A percentile compares a stretch with the other conserved stretches of the same genome.
These are phyloP conservation scores for Hanseniaspora gamundiae DNA, from an alignment of 1,139 yeast genomes.

Conservation along the genomic window DNA sequence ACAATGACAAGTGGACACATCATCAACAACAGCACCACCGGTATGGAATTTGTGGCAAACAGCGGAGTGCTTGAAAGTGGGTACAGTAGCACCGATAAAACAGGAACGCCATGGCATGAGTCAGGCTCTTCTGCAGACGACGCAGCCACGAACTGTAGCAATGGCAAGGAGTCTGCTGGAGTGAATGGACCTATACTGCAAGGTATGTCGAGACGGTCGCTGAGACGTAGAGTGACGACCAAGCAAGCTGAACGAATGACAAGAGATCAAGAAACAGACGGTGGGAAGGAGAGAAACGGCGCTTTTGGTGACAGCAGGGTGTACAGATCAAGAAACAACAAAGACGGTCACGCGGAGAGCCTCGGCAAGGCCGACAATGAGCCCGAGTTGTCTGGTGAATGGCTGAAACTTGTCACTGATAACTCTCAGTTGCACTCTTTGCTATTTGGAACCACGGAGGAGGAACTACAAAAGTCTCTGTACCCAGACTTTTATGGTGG, in stretches of 20 bases:
- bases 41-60: not conserved
- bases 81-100: not conserved
- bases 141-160: conserved; percentile 20
- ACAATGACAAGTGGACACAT: too few species aligned
- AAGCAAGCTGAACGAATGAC: conserved; percentile 11
- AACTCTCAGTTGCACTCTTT: conserved; percentile 21
- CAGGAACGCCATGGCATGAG: conserved; percentile 18
- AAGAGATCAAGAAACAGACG: not conserved
- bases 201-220: conserved; percentile 17
- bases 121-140: conserved; percentile 26
- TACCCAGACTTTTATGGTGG: not conserved
- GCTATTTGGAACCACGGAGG: conserved; percentile 19
- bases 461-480: conserved; percentile 9
- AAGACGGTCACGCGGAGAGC: not conserved
- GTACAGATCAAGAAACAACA: not conserved
- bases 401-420: conserved; percentile 9
- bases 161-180: too few species aligned
- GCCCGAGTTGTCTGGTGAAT: not conserved
- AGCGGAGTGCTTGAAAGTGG: not conserved
- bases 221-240: conserved; percentile 20
- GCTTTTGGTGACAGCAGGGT: conserved; percentile 3
- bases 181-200: too few species aligned
- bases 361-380: not conserved
- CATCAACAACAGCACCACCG: too few species aligned
- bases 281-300: not conserved